Base-by-base conservation (phyloP, 345 rosid species). In the Durio zibethinus region DNA sequence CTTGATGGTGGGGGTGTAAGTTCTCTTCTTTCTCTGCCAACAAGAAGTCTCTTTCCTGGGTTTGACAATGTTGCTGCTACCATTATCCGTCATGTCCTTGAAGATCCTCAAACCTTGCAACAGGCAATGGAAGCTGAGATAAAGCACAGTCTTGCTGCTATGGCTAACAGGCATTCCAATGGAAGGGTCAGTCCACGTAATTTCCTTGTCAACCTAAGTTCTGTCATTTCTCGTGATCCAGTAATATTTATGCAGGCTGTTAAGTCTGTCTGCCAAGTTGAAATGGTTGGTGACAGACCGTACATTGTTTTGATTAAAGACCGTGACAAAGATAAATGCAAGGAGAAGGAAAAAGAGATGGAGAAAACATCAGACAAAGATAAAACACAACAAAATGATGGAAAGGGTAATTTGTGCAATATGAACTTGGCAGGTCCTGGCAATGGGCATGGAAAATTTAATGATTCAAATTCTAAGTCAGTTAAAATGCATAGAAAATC, bases 101-200 rank as follows among this genome's bases (percentile, higher is more conserved):
- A 94, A 83, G 98, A 94, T 88, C 94, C 98, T 38, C 94, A 90
- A 81, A 94, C 98, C 76, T 91, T 94, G 68, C 97, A 92, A 88
- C 98, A 89, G 82, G 97, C 97, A 52, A 94, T 94, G 98, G 97
- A 94, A 88, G 89, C 93, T 84, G 98, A 93, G 86, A 94, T 94
- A 83, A 89, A 84, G 83, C 98, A 90, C 81, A 90, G 82, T 77
- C 91, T 93, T 79, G 87, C 88, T 64, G 86, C 92, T 80, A 90
- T 89, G 77, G 93, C 98, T 60, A 92, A 88, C 79, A 88, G 98
- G 82, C 94, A 95, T 83, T 75, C 94, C 36, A 91, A 84, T 83
- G 94, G 93, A 45, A 89, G 97, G 87, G 89, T 95, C 65, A 86
- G 90, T 60, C 89, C 96, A 48, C 97, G 92, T 62, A 93, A 90